Conservation (phyloP, 805 yeast species). For the Metschnikowia sp. region DNA sequence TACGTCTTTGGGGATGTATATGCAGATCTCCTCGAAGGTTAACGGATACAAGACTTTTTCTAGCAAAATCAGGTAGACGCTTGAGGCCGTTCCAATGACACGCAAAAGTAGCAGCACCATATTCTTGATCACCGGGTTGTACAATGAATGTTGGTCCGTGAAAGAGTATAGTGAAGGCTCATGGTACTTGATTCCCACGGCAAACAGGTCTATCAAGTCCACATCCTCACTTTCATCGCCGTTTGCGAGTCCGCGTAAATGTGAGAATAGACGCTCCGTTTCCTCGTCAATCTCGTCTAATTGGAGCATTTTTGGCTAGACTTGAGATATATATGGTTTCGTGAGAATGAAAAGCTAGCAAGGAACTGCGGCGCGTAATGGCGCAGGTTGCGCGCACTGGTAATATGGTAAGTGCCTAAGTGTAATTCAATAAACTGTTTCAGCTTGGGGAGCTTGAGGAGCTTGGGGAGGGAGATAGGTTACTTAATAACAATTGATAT, state of each 20-base stretch:
- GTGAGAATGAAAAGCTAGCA: too few species aligned
- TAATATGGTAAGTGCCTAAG: too few species aligned
- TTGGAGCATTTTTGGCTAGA: neutral
- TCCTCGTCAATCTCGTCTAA: constrained; percentile 4
- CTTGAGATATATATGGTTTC: too few species aligned
- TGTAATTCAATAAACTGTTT: too few species aligned
- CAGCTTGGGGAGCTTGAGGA: too few species aligned
- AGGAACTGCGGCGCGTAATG: too few species aligned
- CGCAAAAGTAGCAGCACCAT: constrained; percentile 10
- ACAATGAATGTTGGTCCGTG: constrained; percentile 1
- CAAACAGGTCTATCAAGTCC: constrained; percentile 3
- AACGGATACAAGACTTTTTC: constrained; percentile 6
- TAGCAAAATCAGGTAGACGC: constrained; percentile 5
- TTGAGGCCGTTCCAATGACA: constrained; percentile 1
- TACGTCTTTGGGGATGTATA: constrained; percentile 7
- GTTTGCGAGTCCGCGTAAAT: constrained; percentile 3
- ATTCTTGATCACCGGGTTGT: constrained; percentile 10
- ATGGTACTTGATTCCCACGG: constrained; percentile 6
- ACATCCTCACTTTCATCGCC: constrained; percentile 5
- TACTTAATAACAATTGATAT: too few species aligned
- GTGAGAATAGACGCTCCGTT: constrained; percentile 2
- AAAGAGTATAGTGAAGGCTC: constrained; percentile 5
- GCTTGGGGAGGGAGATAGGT: too few species aligned
- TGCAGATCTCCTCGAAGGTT: constrained; percentile 6
- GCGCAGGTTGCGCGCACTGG: too few species aligned